phyloP scores from a whole-genome alignment of 2,329 filamentous ascomycete species.

The Paecilomyces dactylethromorphus region DNA sequence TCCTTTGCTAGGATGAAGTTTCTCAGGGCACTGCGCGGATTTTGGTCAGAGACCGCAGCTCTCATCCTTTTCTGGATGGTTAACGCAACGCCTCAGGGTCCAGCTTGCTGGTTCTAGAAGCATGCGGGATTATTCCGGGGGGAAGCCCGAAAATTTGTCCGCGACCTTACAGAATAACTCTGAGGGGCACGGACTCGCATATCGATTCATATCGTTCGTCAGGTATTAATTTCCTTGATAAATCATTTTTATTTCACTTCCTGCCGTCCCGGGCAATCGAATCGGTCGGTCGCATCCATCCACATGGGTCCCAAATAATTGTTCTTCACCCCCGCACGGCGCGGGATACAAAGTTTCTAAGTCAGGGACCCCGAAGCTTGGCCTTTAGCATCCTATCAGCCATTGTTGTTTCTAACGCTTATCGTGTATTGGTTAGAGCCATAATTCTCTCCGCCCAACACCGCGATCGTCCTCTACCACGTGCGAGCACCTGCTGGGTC shows the following conservation, averaged over 20 bases:
- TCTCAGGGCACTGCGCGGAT: not conserved
- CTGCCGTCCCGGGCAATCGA: not conserved
- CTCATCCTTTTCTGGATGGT: not conserved
- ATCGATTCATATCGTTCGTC: not conserved
- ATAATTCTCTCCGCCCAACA: not conserved
- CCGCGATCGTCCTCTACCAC: not conserved
- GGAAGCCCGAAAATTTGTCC: not conserved
- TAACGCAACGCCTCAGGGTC: not conserved
- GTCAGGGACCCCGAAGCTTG: not conserved
- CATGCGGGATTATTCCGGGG: not conserved
- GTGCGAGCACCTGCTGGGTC: not conserved
- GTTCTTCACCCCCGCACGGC: not conserved
- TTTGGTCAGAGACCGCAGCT: not conserved
- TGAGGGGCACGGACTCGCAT: not conserved
- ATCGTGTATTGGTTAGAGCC: not conserved
- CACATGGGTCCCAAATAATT: not conserved
- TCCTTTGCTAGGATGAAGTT: slow-evolving; percentile 3
- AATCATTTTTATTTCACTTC: not conserved
- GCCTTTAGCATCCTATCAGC: not conserved
- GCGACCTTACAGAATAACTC: not conserved
- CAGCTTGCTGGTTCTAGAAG: not conserved
- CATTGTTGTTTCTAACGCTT: not conserved
- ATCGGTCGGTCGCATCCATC: not conserved
- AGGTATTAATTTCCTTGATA: not conserved
- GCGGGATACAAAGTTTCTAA: not conserved